Percentiles rank a stretch among this genome's conserved stretches.
Evolutionary conservation across 345 rosid species (phyloP).

Genomic region (Brassica carinata): DNA sequence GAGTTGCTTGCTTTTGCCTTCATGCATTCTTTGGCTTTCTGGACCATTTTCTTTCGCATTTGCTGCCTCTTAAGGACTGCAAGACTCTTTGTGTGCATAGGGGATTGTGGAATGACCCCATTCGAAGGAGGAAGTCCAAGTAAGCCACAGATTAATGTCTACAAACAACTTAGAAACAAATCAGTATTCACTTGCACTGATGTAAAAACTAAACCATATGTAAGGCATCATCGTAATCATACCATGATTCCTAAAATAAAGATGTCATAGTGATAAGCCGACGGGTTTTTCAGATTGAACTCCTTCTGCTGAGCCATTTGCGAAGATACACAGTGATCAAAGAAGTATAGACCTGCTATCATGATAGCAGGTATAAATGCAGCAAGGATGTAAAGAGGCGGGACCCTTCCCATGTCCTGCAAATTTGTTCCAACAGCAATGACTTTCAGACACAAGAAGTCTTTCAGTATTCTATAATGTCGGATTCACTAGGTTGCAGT

Average conservation of each 20-base stretch:
- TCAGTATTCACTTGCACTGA: background rate
- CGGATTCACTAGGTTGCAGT: background rate
- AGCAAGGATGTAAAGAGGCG: slow-evolving; percentile 57
- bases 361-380: slow-evolving; percentile 80
- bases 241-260: slow-evolving; percentile 74
- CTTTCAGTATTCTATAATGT: background rate
- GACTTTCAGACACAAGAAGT: background rate
- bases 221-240: slow-evolving; percentile 2
- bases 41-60: slow-evolving; percentile 71
- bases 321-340: slow-evolving; percentile 83
- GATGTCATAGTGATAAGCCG: slow-evolving; percentile 82
- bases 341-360: slow-evolving; percentile 81
- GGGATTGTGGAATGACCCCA: slow-evolving; percentile 90
- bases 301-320: slow-evolving; percentile 90
- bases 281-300: slow-evolving; percentile 77
- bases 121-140: slow-evolving; percentile 82
- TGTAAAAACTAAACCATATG: slow-evolving; percentile 1
- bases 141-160: slow-evolving; percentile 86
- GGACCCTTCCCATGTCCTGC: slow-evolving; percentile 81
- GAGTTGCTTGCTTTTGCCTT: slow-evolving; percentile 61
- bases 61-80: slow-evolving; percentile 76
- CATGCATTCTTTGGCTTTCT: slow-evolving; percentile 73
- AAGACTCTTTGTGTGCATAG: slow-evolving; percentile 91
- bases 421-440: slow-evolving; percentile 7
- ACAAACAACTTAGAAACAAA: slow-evolving; percentile 16